These are phyloP conservation scores for Gaertneriomyces semiglobifer DNA, from an alignment of 192 early-diverging fungal genomes.

Conservation along the genomic window DNA sequence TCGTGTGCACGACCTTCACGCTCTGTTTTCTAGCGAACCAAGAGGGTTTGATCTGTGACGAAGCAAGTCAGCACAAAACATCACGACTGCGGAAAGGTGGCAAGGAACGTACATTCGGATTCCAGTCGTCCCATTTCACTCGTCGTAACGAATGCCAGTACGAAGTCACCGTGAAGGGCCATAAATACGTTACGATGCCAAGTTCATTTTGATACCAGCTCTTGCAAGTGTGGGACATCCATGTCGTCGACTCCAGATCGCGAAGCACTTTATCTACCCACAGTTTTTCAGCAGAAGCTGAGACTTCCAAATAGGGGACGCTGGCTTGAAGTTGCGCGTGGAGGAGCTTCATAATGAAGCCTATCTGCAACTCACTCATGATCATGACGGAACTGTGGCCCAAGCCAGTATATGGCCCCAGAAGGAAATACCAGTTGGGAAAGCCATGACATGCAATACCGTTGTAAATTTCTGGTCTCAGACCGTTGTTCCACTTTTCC, in stretches of 20 bases:
- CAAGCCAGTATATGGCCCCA: constrained; percentile 51
- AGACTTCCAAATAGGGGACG: neutral
- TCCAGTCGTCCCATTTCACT: too few relatives aligned
- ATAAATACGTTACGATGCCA: constrained; percentile 32
- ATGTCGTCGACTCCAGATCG: constrained; percentile 43
- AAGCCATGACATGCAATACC: constrained; percentile 44
- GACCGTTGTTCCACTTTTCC: constrained; percentile 23
- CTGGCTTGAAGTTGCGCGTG: neutral
- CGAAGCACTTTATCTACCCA: neutral
- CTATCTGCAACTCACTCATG: constrained; percentile 45
- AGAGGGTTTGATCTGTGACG: too few relatives aligned
- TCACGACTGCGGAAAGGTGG: too few relatives aligned
- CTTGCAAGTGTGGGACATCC: constrained; percentile 42
- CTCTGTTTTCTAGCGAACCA: too few relatives aligned
- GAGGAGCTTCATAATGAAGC: neutral
- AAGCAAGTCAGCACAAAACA: too few relatives aligned
- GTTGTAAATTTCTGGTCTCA: constrained; percentile 34
- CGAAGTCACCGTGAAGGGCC: constrained; percentile 25
- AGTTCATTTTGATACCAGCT: constrained; percentile 51
- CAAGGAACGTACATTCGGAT: too few relatives aligned
- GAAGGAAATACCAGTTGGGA: constrained; percentile 55
- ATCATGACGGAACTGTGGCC: constrained; percentile 53
- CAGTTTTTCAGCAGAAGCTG: neutral
- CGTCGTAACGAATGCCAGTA: neutral
- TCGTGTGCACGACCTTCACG: too few relatives aligned